A percentile compares a stretch with the other conserved stretches of the same genome.
These are phyloP conservation scores for Pezicula rhizophila DNA, from an alignment of 2,329 filamentous ascomycete species.

Conservation along the genomic window DNA sequence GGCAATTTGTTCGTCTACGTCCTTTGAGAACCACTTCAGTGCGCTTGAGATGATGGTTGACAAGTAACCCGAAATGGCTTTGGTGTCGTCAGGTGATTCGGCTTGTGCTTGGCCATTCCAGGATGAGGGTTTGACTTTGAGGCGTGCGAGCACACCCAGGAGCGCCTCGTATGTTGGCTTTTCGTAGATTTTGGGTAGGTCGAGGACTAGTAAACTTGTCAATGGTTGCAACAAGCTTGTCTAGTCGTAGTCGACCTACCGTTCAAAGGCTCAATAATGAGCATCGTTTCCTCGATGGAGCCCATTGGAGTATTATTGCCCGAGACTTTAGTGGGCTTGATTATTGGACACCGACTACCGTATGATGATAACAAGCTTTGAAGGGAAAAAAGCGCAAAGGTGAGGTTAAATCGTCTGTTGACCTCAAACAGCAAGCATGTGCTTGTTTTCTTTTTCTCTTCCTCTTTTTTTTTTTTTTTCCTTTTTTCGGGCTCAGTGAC, in stretches of 20 bases:
- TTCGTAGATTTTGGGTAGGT: constrained; percentile 79
- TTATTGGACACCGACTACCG: no score
- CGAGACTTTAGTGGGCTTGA: no score
- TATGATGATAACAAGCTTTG: no score
- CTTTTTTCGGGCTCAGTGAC: no score
- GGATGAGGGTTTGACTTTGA: constrained; percentile 61
- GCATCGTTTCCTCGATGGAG: background rate
- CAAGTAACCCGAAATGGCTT: constrained; percentile 58
- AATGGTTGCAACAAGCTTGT: background rate
- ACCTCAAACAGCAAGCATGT: no score
- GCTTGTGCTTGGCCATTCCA: constrained; percentile 48
- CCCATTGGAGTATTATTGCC: no score
- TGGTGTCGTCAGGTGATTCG: constrained; percentile 36
- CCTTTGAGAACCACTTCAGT: constrained; percentile 55
- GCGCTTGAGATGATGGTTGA: constrained; percentile 62
- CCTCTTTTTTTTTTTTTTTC: no score
- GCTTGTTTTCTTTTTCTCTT: no score
- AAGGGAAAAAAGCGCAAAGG: no score
- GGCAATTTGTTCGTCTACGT: constrained; percentile 29
- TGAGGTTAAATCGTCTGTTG: no score
- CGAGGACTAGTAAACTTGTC: constrained; percentile 45
- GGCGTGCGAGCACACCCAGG: constrained; percentile 56
- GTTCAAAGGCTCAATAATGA: constrained; percentile 1
- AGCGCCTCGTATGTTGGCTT: constrained; percentile 63
- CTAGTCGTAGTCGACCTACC: background rate